Evolutionary conservation across 1,139 yeast genomes (phyloP).

Genomic region (Saccharomyces hybrid): DNA sequence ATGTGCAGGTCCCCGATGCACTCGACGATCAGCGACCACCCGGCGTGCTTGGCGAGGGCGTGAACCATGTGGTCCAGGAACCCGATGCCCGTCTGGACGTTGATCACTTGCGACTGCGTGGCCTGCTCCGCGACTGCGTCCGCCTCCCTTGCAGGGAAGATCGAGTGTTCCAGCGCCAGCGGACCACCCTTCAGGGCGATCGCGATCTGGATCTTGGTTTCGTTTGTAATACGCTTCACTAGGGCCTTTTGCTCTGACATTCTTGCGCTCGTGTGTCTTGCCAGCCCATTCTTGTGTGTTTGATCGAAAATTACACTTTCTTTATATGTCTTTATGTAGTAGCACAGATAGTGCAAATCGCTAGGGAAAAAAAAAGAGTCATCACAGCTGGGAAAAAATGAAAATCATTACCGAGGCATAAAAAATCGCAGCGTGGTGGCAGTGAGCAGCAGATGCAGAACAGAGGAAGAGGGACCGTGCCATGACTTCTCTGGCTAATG

Average conservation of each 20-base stretch:
- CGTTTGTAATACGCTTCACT: conserved; percentile 73
- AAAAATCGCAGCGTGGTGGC: not conserved
- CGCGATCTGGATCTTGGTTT: conserved; percentile 85
- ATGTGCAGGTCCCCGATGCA: conserved; percentile 92
- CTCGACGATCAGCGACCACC: conserved; percentile 86
- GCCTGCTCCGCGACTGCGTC: conserved; percentile 43
- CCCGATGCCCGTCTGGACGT: conserved; percentile 86
- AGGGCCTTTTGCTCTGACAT: conserved; percentile 40
- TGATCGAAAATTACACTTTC: not conserved
- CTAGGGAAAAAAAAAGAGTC: not conserved
- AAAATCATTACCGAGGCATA: not conserved
- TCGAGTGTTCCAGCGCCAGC: conserved; percentile 50
- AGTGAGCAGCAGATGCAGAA: not conserved
- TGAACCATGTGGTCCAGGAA: conserved; percentile 96
- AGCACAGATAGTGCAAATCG: not conserved
- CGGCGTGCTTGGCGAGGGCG: conserved; percentile 92
- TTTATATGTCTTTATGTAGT: not conserved
- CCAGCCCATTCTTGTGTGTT: not conserved
- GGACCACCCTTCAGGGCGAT: conserved; percentile 79
- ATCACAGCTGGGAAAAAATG: not conserved
- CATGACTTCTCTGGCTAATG: not conserved
- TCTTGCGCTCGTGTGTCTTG: not conserved
- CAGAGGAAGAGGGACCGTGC: not conserved
- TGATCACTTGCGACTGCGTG: conserved; percentile 59
- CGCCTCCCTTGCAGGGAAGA: conserved; percentile 31